Evolutionary conservation across 75 land plant genomes (phyloP).

Genomic region (Selaginella moellendorffii): DNA sequence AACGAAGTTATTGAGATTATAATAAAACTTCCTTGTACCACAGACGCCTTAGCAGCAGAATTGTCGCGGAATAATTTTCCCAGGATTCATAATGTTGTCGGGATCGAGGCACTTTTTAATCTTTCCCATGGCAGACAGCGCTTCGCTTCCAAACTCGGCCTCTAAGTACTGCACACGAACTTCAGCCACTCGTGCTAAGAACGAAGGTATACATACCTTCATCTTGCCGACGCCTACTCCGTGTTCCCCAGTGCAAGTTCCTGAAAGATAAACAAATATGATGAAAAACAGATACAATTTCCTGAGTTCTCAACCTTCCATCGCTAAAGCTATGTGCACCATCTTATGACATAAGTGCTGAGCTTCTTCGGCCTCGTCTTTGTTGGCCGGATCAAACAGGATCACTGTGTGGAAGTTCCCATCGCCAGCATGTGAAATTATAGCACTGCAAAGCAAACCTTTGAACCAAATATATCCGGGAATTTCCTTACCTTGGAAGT

Average conservation of each 20-base stretch:
- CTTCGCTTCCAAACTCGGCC: constrained; percentile 60
- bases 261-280: constrained; percentile 26
- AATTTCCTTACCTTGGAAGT: constrained; percentile 37
- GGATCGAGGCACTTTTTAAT: constrained; percentile 89
- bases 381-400: constrained; percentile 63
- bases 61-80: constrained; percentile 66
- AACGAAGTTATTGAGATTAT: too few species aligned
- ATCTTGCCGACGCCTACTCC: constrained; percentile 94
- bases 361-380: constrained; percentile 68
- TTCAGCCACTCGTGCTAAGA: too few species aligned
- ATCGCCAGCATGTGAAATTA: constrained; percentile 98
- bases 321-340: constrained; percentile 65
- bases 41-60: constrained; percentile 24
- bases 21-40: too few species aligned
- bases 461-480: not conserved
- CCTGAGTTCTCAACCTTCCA: constrained; percentile 97
- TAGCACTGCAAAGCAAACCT: constrained; percentile 31
- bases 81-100: constrained; percentile 92
- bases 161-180: constrained; percentile 79
- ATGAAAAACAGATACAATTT: too few species aligned
- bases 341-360: constrained; percentile 51
- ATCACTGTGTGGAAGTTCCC: constrained; percentile 89
- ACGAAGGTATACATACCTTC: too few species aligned
- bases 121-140: constrained; percentile 67
- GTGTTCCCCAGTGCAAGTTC: constrained; percentile 98